These are phyloP conservation scores for Pseudogymnoascus pannorum DNA, from an alignment of 2,329 filamentous ascomycete species.

Conservation along the genomic window DNA sequence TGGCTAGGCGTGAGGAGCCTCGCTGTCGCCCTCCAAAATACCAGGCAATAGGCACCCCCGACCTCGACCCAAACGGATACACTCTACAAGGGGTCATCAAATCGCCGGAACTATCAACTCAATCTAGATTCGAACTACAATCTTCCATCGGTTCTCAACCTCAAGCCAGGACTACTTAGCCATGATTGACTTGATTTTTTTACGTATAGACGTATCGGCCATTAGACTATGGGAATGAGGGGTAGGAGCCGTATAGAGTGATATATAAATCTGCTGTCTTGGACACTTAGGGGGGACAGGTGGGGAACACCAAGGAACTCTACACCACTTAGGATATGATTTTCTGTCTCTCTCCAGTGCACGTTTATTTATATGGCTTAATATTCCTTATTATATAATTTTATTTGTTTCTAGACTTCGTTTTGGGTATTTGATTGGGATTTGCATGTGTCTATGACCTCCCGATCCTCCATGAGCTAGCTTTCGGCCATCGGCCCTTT, in stretches of 20 bases:
- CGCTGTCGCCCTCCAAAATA: too few species aligned
- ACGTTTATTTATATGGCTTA: not conserved
- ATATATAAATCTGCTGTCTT: not conserved
- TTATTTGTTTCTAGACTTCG: not conserved
- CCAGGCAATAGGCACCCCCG: too few species aligned
- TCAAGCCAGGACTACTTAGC: not conserved
- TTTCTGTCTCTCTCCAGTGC: not conserved
- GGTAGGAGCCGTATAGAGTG: not conserved
- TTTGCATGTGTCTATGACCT: not conserved
- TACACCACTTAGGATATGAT: not conserved
- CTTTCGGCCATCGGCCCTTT: not conserved
- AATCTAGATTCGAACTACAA: not conserved
- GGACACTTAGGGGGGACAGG: not conserved
- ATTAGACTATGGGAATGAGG: not conserved
- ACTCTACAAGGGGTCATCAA: not conserved
- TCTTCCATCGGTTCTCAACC: not conserved
- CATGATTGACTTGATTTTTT: too few species aligned
- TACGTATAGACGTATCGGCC: not conserved
- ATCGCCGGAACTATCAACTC: too few species aligned
- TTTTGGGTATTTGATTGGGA: not conserved
- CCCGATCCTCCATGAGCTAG: not conserved
- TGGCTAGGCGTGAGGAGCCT: not conserved
- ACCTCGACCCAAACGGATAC: too few species aligned
- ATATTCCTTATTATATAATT: not conserved
- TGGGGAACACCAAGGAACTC: not conserved